Evolutionary conservation across 2,329 filamentous ascomycete genomes (phyloP).

Genomic region (Fonsecaea nubica): DNA sequence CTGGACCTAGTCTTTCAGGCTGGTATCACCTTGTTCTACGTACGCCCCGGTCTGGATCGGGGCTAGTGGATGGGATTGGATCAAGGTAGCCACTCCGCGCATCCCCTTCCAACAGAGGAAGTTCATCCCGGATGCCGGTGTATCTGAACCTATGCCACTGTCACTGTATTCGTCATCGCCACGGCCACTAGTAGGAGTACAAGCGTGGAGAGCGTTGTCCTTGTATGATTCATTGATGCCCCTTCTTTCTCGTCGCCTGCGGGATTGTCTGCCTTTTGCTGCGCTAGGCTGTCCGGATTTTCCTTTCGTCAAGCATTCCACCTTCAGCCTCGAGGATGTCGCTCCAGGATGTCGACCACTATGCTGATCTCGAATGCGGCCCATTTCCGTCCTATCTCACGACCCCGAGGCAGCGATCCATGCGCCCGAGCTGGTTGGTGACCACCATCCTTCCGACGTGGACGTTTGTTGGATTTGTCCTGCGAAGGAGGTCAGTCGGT

Average conservation of each 20-base stretch:
- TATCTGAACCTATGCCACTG: slow-evolving; percentile 19
- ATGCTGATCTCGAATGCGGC: no score
- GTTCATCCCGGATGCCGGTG: not conserved
- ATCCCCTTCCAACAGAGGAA: not conserved
- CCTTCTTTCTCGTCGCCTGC: slow-evolving; percentile 3
- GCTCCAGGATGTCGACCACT: no score
- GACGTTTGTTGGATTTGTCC: no score
- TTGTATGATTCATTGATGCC: slow-evolving; percentile 11
- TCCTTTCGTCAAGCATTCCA: slow-evolving; percentile 2
- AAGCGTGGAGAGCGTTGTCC: slow-evolving; percentile 20
- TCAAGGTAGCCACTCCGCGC: not conserved
- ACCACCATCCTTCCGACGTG: no score
- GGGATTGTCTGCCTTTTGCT: slow-evolving; percentile 6
- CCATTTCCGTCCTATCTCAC: no score
- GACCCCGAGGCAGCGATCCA: no score
- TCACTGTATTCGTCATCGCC: slow-evolving; percentile 17
- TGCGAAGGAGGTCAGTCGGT: no score
- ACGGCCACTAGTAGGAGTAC: slow-evolving; percentile 13
- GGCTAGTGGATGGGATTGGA: not conserved
- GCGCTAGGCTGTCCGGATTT: slow-evolving; percentile 1
- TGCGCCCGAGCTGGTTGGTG: no score
- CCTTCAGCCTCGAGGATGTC: no score
- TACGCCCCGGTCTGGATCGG: not conserved
- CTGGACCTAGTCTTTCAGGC: slow-evolving; percentile 27
- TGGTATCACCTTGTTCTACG: not conserved